Percentiles rank a stretch among this genome's conserved stretches.
Conservation (phyloP, 2,329 filamentous ascomycete species). For the Gliomastix tumulicola region DNA sequence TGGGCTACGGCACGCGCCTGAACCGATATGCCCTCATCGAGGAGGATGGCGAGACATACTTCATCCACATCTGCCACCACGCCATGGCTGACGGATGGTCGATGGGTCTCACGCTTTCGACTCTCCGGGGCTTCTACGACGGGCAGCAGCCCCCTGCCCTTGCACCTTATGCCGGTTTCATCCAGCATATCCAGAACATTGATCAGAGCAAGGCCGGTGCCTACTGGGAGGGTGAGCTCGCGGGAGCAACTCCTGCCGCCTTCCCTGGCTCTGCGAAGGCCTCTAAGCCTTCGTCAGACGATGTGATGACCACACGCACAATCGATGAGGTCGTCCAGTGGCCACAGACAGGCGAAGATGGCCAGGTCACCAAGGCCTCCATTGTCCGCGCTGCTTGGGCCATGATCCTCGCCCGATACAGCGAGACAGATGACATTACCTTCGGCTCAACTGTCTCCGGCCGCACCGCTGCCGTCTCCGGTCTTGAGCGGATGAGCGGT, state of each 20-base stretch:
- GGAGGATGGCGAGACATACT: constrained; percentile 1
- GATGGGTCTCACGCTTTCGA: constrained; percentile 3
- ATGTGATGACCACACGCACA: too few species aligned
- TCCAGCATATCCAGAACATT: constrained; percentile 29
- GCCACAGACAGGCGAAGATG: too few species aligned
- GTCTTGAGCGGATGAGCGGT: constrained; percentile 10
- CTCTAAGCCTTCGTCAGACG: too few species aligned
- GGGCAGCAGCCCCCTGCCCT: constrained; percentile 12
- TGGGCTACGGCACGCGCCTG: constrained; percentile 6
- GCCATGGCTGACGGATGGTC: constrained; percentile 13
- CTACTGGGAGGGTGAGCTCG: constrained; percentile 1
- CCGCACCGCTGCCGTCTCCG: constrained; percentile 6
- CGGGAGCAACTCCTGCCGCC: constrained; percentile 2
- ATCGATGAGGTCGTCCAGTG: too few species aligned
- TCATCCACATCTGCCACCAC: constrained; percentile 4
- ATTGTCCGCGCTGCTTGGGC: constrained; percentile 1
- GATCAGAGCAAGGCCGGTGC: background rate
- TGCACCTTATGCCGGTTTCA: constrained; percentile 28
- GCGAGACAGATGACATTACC: background rate
- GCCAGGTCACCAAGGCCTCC: constrained; percentile 11
- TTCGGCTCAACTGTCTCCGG: background rate
- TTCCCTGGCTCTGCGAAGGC: constrained; percentile 1
- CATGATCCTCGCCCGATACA: background rate
- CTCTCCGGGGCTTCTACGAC: constrained; percentile 1
- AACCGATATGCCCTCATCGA: constrained; percentile 7